A percentile compares a stretch with the other conserved stretches of the same genome.
Evolutionary conservation across 306 rosid genomes (phyloP).

Genomic region (Myrica gale): DNA sequence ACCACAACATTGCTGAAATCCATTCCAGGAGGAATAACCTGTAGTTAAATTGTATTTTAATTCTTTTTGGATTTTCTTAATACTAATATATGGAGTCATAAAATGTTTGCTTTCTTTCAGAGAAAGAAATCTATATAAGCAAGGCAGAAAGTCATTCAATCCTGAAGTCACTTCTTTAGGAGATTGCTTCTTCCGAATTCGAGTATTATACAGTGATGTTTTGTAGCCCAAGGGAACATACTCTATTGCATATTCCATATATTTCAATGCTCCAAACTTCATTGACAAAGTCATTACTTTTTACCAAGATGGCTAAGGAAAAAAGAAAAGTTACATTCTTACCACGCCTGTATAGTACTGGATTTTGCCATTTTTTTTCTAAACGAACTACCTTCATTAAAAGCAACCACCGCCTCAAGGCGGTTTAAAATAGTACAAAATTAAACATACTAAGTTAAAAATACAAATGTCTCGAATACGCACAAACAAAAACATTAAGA

Average conservation of each 20-base stretch:
- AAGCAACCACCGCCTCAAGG: too few relatives aligned
- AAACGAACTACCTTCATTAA: too few relatives aligned
- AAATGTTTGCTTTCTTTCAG: background rate
- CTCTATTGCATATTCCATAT: background rate
- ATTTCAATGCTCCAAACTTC: background rate
- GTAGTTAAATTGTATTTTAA: conserved; percentile 19
- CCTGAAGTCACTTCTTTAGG: conserved; percentile 1
- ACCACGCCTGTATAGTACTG: conserved; percentile 39
- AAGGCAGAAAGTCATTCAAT: background rate
- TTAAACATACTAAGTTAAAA: too few relatives aligned
- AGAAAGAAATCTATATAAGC: background rate
- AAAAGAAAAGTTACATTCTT: conserved; percentile 20
- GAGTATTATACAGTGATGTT: background rate
- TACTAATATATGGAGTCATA: background rate
- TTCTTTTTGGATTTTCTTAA: conserved; percentile 10
- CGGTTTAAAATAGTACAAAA: too few relatives aligned
- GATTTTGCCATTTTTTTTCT: too few relatives aligned
- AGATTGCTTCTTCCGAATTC: conserved; percentile 14
- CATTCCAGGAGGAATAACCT: conserved; percentile 97
- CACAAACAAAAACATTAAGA: too few relatives aligned
- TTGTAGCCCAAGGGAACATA: background rate
- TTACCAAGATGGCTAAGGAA: background rate
- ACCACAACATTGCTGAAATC: conserved; percentile 79
- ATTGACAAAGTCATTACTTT: background rate
- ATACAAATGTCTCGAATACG: too few relatives aligned